phyloP scores from a whole-genome alignment of 371 early-diverging fungal genomes.

The Batkoa obscura region DNA sequence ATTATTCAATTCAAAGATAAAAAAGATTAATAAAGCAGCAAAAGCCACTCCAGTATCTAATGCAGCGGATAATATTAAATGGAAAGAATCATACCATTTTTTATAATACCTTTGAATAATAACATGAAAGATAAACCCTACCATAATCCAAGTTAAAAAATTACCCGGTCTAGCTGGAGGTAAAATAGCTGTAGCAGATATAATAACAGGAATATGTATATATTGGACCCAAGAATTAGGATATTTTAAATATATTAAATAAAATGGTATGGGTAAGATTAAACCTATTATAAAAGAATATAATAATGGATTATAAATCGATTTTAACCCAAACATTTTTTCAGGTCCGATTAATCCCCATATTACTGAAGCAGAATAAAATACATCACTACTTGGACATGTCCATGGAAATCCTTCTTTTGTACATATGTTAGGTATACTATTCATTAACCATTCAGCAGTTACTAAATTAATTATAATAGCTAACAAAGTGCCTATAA shows the following conservation, averaged over 20 bases:
- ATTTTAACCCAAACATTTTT: slow-evolving; percentile 37
- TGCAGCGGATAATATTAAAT: slow-evolving; percentile 52
- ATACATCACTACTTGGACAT: slow-evolving; percentile 15
- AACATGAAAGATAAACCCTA: slow-evolving; percentile 44
- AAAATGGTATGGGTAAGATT: slow-evolving; percentile 29
- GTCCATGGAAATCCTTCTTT: slow-evolving; percentile 14
- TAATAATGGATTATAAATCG: slow-evolving; percentile 33
- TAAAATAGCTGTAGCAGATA: slow-evolving; percentile 18
- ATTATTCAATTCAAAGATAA: slow-evolving; percentile 16
- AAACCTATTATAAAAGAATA: slow-evolving; percentile 34
- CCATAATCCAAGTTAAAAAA: slow-evolving; percentile 34
- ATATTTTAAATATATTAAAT: slow-evolving; percentile 16
- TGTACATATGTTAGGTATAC: slow-evolving; percentile 12
- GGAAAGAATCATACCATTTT: slow-evolving; percentile 48
- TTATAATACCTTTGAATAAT: slow-evolving; percentile 23
- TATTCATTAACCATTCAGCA: slow-evolving; percentile 17
- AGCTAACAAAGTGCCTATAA: slow-evolving; percentile 25
- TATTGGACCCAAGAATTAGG: slow-evolving; percentile 13
- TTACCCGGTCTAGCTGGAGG: slow-evolving; percentile 12
- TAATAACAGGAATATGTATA: slow-evolving; percentile 15
- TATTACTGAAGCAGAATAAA: slow-evolving; percentile 19
- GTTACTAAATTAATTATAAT: slow-evolving; percentile 11
- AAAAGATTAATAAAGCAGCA: slow-evolving; percentile 26
- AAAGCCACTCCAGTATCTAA: slow-evolving; percentile 47
- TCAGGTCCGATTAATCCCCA: slow-evolving; percentile 63